Conservation (phyloP, 768 basidiomycete genomes). For the Epithele typhae region DNA sequence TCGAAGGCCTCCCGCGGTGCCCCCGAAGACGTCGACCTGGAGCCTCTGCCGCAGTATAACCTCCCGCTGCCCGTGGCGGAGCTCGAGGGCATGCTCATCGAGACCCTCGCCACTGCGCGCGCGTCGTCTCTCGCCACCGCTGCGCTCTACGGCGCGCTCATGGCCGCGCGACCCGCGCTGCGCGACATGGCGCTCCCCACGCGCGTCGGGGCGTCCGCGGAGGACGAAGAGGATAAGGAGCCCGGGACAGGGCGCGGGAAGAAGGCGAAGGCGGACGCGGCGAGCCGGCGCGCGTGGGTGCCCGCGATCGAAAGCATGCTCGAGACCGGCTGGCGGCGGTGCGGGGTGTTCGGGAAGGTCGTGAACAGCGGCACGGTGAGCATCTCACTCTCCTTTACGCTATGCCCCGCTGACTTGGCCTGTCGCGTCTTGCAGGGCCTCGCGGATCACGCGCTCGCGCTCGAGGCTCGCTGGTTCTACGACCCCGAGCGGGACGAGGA, state of each 20-base stretch:
- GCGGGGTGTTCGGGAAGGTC: conserved; percentile 70
- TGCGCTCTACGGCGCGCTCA: conserved; percentile 47
- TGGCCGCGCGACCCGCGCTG: conserved; percentile 51
- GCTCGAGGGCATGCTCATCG: conserved; percentile 63
- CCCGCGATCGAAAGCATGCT: conserved; percentile 47
- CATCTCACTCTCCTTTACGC: neutral
- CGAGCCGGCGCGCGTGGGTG: conserved; percentile 36
- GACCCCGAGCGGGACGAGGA: conserved; percentile 69
- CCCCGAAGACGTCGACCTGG: no score
- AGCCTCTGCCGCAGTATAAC: neutral
- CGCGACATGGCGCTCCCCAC: conserved; percentile 14
- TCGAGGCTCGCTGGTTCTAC: conserved; percentile 74
- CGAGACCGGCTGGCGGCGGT: conserved; percentile 37
- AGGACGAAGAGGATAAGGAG: conserved; percentile 5
- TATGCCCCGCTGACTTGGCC: neutral
- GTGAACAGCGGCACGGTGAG: conserved; percentile 57
- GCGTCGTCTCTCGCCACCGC: conserved; percentile 61
- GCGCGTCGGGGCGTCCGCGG: conserved; percentile 19
- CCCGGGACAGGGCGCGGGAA: conserved; percentile 20
- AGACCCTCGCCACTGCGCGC: conserved; percentile 67
- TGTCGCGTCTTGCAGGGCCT: conserved; percentile 24
- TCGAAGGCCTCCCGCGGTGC: no score
- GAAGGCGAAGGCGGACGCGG: conserved; percentile 8
- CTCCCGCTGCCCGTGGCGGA: conserved; percentile 32
- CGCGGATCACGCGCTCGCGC: conserved; percentile 38